Evolutionary conservation across 169 alveolate genomes (phyloP).

Genomic region (Perkinsus chesapeaki): DNA sequence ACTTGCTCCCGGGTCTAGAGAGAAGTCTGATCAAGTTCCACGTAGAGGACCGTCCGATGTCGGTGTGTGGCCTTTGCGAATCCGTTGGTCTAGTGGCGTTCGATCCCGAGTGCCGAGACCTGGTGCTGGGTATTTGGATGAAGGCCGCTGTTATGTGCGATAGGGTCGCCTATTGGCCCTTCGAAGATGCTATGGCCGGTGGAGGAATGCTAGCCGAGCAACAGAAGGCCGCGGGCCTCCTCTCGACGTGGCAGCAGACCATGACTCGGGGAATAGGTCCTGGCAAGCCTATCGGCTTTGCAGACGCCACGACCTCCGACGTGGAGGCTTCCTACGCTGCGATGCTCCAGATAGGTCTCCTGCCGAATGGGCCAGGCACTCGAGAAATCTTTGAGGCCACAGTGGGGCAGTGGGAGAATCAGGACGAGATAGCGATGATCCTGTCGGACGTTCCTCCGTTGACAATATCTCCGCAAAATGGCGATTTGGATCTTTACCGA

Average conservation of each 20-base stretch:
- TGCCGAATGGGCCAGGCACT: not conserved
- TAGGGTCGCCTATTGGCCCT: not conserved
- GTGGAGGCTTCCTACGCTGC: not conserved
- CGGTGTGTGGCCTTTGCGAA: not conserved
- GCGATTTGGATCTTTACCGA: not conserved
- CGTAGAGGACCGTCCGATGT: not conserved
- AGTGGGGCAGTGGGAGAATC: not conserved
- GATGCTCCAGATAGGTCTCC: not conserved
- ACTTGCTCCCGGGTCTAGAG: not conserved
- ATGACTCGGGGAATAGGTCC: not conserved
- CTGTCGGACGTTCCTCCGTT: not conserved
- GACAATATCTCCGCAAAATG: not conserved
- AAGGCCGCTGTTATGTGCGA: not conserved
- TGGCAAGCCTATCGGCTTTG: not conserved
- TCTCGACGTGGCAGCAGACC: not conserved
- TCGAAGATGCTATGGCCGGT: not conserved
- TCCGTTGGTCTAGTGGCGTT: not conserved
- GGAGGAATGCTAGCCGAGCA: not conserved
- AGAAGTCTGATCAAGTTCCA: not conserved
- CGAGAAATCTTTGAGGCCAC: not conserved
- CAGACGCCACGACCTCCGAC: not conserved
- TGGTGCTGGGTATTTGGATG: not conserved
- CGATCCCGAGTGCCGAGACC: not conserved
- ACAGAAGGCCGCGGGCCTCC: not conserved
- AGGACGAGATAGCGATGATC: not conserved